These are phyloP conservation scores for Pichia scutulata DNA, from an alignment of 805 yeast species.

Conservation along the genomic window DNA sequence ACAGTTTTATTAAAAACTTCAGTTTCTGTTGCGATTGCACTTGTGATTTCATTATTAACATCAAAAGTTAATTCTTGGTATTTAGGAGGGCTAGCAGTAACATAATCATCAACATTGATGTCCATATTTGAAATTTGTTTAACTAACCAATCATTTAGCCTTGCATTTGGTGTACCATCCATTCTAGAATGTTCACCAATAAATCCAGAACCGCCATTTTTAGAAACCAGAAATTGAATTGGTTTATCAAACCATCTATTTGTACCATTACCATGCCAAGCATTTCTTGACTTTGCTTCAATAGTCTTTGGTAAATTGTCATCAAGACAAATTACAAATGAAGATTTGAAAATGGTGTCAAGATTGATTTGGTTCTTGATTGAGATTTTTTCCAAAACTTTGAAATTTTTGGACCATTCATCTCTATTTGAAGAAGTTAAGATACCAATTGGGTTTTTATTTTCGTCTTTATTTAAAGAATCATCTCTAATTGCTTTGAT, in stretches of 20 bases:
- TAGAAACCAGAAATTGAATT: conserved; percentile 70
- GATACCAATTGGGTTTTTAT: conserved; percentile 60
- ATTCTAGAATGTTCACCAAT: conserved; percentile 94
- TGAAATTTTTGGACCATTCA: conserved; percentile 58
- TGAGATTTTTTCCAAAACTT: conserved; percentile 51
- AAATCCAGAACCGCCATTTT: conserved; percentile 85
- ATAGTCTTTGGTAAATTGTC: conserved; percentile 62
- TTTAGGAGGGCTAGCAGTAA: background rate
- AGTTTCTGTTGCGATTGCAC: conserved; percentile 49
- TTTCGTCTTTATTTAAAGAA: conserved; percentile 27
- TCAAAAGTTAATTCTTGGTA: conserved; percentile 44
- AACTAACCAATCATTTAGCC: conserved; percentile 71
- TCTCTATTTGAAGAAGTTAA: conserved; percentile 84
- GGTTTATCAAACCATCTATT: conserved; percentile 96
- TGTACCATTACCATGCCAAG: conserved; percentile 94
- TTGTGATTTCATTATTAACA: conserved; percentile 42
- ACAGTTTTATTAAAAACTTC: conserved; percentile 46
- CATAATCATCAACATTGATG: conserved; percentile 5
- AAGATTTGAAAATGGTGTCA: conserved; percentile 62
- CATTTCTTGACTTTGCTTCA: conserved; percentile 74
- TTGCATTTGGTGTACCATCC: conserved; percentile 96
- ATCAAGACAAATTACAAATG: conserved; percentile 79
- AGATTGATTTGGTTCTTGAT: conserved; percentile 48
- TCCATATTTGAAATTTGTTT: conserved; percentile 28
- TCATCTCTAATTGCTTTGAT: conserved; percentile 45